Conservation (phyloP, 2,329 filamentous ascomycete species). For the Neofusicoccum laricinum region DNA sequence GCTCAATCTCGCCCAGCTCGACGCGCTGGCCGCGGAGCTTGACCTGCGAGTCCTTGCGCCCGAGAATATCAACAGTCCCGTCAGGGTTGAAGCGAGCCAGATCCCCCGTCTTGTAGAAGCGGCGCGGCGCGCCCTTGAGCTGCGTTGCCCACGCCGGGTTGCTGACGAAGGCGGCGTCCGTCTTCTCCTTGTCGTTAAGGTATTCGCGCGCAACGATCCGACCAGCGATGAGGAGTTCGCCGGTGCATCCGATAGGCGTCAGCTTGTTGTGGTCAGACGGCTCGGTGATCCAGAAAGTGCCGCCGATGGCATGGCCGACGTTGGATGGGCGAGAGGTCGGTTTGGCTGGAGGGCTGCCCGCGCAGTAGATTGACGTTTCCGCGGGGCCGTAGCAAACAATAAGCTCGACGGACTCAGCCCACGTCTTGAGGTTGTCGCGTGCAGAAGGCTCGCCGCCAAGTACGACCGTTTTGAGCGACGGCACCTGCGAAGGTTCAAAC, state of each 20-base stretch:
- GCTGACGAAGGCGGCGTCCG: conserved; percentile 62
- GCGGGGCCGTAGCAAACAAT: too few relatives aligned
- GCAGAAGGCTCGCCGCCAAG: too few relatives aligned
- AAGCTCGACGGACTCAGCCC: too few relatives aligned
- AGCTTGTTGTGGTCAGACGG: conserved; percentile 26
- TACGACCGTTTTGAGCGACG: too few relatives aligned
- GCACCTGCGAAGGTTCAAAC: conserved; percentile 63
- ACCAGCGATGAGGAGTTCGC: conserved; percentile 84
- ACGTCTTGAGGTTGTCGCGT: too few relatives aligned
- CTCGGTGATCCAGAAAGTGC: conserved; percentile 30
- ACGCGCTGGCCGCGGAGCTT: conserved; percentile 79
- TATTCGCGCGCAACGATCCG: conserved; percentile 76
- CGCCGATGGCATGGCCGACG: conserved; percentile 19
- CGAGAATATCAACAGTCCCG: conserved; percentile 69
- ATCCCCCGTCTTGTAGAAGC: conserved; percentile 79
- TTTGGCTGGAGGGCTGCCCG: too few relatives aligned
- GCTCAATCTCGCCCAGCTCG: conserved; percentile 73
- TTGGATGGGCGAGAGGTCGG: too few relatives aligned
- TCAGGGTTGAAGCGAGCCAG: conserved; percentile 75
- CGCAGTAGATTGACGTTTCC: too few relatives aligned
- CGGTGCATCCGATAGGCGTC: conserved; percentile 59
- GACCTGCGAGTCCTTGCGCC: conserved; percentile 74
- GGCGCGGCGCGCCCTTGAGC: conserved; percentile 65
- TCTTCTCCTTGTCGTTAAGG: conserved; percentile 62
- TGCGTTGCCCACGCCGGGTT: conserved; percentile 29